These are phyloP conservation scores for Phaeodactylum tricornutum DNA, from an alignment of 108 stramenopile genomes.

Conservation along the genomic window DNA sequence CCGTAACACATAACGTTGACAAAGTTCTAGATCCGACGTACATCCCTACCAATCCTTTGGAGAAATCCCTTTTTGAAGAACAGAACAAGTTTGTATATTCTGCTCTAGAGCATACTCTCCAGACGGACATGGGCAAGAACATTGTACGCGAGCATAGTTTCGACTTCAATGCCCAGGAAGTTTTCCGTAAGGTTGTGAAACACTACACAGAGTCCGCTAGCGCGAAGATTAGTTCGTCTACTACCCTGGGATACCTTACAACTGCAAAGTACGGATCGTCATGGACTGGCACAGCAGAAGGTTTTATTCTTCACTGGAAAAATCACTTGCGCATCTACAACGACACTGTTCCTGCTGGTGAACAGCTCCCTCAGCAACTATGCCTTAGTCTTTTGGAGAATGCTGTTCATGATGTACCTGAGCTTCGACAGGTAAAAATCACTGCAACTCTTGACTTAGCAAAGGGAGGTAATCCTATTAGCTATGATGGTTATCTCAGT, in stretches of 20 bases:
- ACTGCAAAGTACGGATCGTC: not conserved
- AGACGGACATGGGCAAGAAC: conserved; percentile 1
- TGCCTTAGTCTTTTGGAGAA: not conserved
- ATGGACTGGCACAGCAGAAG: not conserved
- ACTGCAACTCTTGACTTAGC: no score
- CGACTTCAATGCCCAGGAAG: conserved; percentile 5
- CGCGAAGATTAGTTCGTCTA: not conserved
- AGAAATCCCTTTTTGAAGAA: conserved; percentile 1
- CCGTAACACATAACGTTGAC: not conserved
- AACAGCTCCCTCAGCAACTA: not conserved
- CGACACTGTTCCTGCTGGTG: not conserved
- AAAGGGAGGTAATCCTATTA: no score
- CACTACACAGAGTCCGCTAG: not conserved
- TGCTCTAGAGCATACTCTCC: not conserved
- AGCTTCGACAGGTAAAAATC: not conserved
- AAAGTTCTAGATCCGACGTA: conserved; percentile 7
- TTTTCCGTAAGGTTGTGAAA: not conserved
- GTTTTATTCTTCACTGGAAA: conserved; percentile 8
- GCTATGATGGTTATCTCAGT: no score
- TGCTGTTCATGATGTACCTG: not conserved
- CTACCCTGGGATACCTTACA: conserved; percentile 1
- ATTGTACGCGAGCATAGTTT: conserved; percentile 4
- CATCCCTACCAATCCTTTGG: not conserved
- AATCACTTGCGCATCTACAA: conserved; percentile 4
- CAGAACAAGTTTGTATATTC: conserved; percentile 2